phyloP scores from a whole-genome alignment of 257 asterid species.

The Echium plantagineum region DNA sequence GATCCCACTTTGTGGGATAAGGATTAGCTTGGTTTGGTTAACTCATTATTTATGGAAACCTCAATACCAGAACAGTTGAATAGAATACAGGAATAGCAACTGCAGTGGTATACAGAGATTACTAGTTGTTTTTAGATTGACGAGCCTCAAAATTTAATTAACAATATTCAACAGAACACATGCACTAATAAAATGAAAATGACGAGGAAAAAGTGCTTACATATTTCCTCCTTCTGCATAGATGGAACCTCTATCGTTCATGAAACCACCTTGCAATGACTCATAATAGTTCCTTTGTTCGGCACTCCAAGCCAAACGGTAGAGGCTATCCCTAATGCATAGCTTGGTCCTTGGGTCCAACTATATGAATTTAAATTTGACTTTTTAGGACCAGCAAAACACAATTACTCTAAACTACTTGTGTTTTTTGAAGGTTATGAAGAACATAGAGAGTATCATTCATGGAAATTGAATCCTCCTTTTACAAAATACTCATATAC shows the following conservation, averaged over 20 bases:
- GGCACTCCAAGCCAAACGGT: conserved; percentile 77
- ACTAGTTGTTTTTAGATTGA: too few relatives aligned
- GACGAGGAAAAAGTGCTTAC: neutral
- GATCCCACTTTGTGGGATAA: too few relatives aligned
- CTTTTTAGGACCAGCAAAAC: neutral
- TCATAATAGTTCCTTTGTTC: conserved; percentile 46
- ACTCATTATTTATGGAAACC: too few relatives aligned
- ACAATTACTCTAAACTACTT: neutral
- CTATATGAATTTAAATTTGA: conserved; percentile 25
- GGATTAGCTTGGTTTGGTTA: too few relatives aligned
- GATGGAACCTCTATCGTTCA: conserved; percentile 31
- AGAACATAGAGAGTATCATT: neutral
- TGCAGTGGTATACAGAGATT: too few relatives aligned
- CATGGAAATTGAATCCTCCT: neutral
- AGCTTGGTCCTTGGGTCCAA: conserved; percentile 57
- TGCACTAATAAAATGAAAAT: too few relatives aligned
- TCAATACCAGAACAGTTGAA: too few relatives aligned
- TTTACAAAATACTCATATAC: too few relatives aligned
- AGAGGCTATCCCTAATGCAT: conserved; percentile 75
- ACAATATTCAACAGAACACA: too few relatives aligned
- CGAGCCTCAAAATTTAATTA: too few relatives aligned
- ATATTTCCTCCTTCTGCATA: conserved; percentile 24
- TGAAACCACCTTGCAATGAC: conserved; percentile 32
- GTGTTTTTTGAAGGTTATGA: neutral
- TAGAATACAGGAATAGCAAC: too few relatives aligned